Base-by-base conservation (phyloP, 1,139 yeast species). In the Geotrichum fermentans region DNA sequence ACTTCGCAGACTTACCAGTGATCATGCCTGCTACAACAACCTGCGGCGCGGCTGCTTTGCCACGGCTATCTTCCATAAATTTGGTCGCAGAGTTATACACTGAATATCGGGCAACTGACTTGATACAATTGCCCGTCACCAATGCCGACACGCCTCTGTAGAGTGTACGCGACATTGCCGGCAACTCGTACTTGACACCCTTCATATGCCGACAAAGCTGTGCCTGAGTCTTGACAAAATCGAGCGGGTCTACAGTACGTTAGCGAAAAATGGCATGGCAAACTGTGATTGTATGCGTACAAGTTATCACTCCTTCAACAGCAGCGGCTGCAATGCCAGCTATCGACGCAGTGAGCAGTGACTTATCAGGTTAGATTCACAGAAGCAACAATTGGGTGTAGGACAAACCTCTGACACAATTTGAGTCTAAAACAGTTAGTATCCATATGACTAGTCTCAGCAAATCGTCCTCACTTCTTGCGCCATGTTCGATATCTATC, bases 111-210 rank as follows among this genome's bases (percentile, higher is more conserved):
- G 88, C 77, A 13, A 79, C 72, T 14, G 94, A 83, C 65, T 89
- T 88, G 48, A 82, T 60, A 0, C 85, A 74, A 52, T 82, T 81
- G 2, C 97, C 97, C 0, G 79, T 58, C n/a, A 87, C 83, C 53
- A 87, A 67, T 0, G 95, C 90, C 51, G 88, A 78, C 54, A 88
- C 78, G 1, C 97, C 97, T 34, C 79, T 75, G 65, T 79, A 86
- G 55, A 80, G 68, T 40, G 71, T 79, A 64, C 62, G 75, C 72
- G 58, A 72, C 55, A 51, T 71, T 61, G 57, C 66, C 62, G 63
- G 75, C 65, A 55, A 68, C 56, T 49, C 63, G 59, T 54, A 58
- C 52, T 37, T 66, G 65, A 58, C 67, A 66, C 63, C 71, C 71
- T 54, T 67, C 69, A 50, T 68, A 65, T 46, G 70, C 64, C 58